Conservation (phyloP, 768 basidiomycete genomes). For the Paxillus rubicundulus region DNA sequence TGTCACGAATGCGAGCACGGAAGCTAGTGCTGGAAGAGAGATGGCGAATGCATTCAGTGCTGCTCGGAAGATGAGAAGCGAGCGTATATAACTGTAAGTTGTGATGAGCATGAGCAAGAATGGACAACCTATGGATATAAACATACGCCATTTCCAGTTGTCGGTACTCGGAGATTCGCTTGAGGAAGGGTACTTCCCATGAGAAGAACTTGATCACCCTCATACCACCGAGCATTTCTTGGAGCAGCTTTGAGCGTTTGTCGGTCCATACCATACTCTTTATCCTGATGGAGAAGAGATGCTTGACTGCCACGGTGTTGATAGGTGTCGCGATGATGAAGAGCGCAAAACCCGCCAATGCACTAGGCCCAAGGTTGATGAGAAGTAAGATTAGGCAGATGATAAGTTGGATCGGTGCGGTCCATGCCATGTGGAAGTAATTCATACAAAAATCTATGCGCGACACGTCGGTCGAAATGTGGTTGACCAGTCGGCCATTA, state of each 20-base stretch:
- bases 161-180: constrained; percentile 68
- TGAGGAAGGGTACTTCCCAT: constrained; percentile 82
- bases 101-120: constrained; percentile 1
- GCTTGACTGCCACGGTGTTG: constrained; percentile 73
- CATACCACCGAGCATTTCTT: constrained; percentile 88
- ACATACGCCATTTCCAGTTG: constrained; percentile 63
- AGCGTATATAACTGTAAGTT: constrained; percentile 54
- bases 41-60: constrained; percentile 67
- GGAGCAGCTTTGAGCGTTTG: constrained; percentile 82
- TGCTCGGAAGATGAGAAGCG: constrained; percentile 61
- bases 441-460: constrained; percentile 85
- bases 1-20: constrained; percentile 72
- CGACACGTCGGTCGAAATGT: constrained; percentile 90
- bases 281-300: constrained; percentile 52
- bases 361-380: constrained; percentile 63
- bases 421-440: constrained; percentile 81
- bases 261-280: constrained; percentile 90
- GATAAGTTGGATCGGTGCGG: constrained; percentile 71
- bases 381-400: constrained; percentile 77
- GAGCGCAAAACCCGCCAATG: constrained; percentile 54
- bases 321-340: constrained; percentile 71
- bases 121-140: neutral
- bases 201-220: constrained; percentile 91
- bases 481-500: constrained; percentile 89
- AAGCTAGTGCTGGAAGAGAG: constrained; percentile 74